Conservation (phyloP, 768 basidiomycete species). For the Xerocomellus amylosporus region DNA sequence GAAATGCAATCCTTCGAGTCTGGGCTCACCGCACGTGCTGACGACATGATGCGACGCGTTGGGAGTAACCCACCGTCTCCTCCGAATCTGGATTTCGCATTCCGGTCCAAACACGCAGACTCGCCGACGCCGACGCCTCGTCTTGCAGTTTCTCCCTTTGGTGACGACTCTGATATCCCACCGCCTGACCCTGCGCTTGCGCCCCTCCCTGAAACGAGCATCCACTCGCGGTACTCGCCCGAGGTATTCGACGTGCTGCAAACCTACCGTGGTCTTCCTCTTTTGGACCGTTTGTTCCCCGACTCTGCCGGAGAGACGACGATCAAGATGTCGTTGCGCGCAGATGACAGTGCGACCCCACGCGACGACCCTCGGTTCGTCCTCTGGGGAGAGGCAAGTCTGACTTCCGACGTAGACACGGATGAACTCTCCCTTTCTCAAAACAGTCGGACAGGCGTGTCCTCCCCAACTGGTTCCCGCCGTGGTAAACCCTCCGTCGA, state of each 20-base stretch:
- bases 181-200: conserved; percentile 27
- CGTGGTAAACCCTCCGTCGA: conserved; percentile 27
- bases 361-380: conserved; percentile 89
- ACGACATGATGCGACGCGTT: conserved; percentile 26
- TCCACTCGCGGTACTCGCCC: conserved; percentile 64
- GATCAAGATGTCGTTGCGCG: conserved; percentile 65
- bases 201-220: conserved; percentile 46
- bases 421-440: conserved; percentile 42
- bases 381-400: conserved; percentile 72
- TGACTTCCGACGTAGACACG: conserved; percentile 30
- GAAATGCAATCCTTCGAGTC: conserved; percentile 90
- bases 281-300: conserved; percentile 61
- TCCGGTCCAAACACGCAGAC: not conserved
- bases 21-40: conserved; percentile 69
- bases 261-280: conserved; percentile 73
- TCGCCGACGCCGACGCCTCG: conserved; percentile 22
- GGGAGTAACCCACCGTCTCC: conserved; percentile 13
- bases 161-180: conserved; percentile 29
- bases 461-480: conserved; percentile 40
- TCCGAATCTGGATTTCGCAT: not conserved
- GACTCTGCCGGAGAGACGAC: conserved; percentile 61
- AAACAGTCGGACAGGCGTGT: conserved; percentile 37
- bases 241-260: conserved; percentile 81
- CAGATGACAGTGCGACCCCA: conserved; percentile 68
- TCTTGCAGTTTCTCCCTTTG: conserved; percentile 26